Evolutionary conservation across 768 basidiomycete genomes (phyloP).

Genomic region (Lentinus brumalis): DNA sequence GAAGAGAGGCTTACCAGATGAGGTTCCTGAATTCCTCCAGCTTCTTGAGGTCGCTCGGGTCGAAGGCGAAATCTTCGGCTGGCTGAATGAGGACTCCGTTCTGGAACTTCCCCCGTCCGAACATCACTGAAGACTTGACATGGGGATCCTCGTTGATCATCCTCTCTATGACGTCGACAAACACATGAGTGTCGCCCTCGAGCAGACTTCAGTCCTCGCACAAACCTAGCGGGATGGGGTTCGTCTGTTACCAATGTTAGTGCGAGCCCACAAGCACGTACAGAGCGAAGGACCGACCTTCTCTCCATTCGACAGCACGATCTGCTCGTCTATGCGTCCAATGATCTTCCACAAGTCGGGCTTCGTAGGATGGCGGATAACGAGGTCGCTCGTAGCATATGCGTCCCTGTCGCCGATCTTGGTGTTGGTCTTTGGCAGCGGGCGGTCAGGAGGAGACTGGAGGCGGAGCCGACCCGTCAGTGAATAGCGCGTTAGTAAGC

Average conservation of each 20-base stretch:
- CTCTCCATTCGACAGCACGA: conserved; percentile 45
- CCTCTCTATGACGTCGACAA: conserved; percentile 27
- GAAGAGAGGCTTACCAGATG: conserved; percentile 33
- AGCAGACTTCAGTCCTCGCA: conserved; percentile 8
- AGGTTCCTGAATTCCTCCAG: conserved; percentile 36
- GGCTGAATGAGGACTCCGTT: conserved; percentile 45
- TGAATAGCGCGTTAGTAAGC: neutral
- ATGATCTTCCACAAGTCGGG: conserved; percentile 39
- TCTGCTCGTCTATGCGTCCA: conserved; percentile 49
- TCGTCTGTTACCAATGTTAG: conserved; percentile 32
- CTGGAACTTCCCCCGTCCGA: conserved; percentile 44
- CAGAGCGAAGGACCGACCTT: conserved; percentile 30
- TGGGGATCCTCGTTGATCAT: conserved; percentile 39
- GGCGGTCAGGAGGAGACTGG: conserved; percentile 5
- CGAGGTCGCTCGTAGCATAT: conserved; percentile 44
- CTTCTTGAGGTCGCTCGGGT: conserved; percentile 31
- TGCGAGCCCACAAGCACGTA: too few species aligned
- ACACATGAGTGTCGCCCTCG: neutral
- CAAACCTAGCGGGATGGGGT: conserved; percentile 36
- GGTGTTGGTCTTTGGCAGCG: conserved; percentile 6
- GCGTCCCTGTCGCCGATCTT: conserved; percentile 32
- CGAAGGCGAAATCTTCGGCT: conserved; percentile 27
- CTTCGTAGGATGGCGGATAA: conserved; percentile 43
- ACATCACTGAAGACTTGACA: conserved; percentile 38
- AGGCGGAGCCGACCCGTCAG: neutral